Percentiles rank a stretch among this genome's conserved stretches.
These are phyloP conservation scores for Botrytis squamosa DNA, from an alignment of 2,329 filamentous ascomycete genomes.

Conservation along the genomic window DNA sequence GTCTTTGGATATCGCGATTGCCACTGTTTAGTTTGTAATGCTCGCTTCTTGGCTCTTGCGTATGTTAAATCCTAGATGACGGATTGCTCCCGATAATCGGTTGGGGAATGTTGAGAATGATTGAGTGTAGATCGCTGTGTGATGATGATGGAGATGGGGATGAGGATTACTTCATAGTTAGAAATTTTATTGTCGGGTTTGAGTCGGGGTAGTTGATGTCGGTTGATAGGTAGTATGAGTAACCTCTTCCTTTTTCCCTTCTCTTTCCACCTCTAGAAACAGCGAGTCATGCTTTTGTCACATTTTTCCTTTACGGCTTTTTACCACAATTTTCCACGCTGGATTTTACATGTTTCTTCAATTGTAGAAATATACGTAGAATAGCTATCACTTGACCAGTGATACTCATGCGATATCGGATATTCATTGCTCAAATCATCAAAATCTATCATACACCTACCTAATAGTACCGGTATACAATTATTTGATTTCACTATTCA, in stretches of 20 bases:
- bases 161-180: not conserved
- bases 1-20: not conserved
- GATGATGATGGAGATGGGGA: not conserved
- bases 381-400: not conserved
- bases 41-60: not conserved
- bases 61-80: not conserved
- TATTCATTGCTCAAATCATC: too few relatives aligned
- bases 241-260: not conserved
- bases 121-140: not conserved
- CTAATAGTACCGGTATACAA: too few relatives aligned
- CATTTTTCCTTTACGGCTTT: not conserved
- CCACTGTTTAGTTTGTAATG: not conserved
- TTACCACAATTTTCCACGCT: not conserved
- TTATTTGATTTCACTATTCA: not conserved
- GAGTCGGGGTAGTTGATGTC: not conserved
- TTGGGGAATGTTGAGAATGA: not conserved
- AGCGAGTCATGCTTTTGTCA: not conserved
- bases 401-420: not conserved
- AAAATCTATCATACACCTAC: too few relatives aligned
- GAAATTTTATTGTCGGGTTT: not conserved
- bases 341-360: not conserved
- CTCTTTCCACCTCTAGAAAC: not conserved
- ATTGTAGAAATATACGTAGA: not conserved
- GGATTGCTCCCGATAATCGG: not conserved
- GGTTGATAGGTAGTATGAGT: not conserved